A percentile compares a stretch with the other conserved stretches of the same genome.
These are phyloP conservation scores for Suhomyces tanzawaensis DNA, from an alignment of 805 yeast species.

Conservation along the genomic window DNA sequence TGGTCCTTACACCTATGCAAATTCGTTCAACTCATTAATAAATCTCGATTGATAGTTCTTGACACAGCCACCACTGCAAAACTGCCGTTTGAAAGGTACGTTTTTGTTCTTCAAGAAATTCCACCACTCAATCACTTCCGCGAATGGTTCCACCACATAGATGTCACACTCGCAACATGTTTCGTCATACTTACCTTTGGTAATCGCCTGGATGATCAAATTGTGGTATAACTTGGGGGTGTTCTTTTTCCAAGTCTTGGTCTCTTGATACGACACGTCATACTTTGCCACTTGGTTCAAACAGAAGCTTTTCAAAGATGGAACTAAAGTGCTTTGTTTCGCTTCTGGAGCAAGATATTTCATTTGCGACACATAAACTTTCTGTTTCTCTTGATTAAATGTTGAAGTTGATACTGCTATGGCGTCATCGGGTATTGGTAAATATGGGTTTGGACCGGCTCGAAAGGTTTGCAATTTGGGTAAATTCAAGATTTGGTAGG, in stretches of 20 bases:
- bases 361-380: constrained; percentile 24
- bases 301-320: constrained; percentile 48
- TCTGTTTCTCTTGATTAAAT: constrained; percentile 26
- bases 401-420: constrained; percentile 11
- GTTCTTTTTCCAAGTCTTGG: constrained; percentile 50
- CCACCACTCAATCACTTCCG: constrained; percentile 68
- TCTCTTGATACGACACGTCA: constrained; percentile 53
- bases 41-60: constrained; percentile 13
- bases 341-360: constrained; percentile 19
- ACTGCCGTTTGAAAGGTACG: constrained; percentile 53
- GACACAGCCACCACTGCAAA: constrained; percentile 53
- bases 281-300: constrained; percentile 50
- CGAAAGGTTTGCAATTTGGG: constrained; percentile 42
- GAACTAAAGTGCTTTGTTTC: constrained; percentile 24
- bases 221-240: constrained; percentile 46
- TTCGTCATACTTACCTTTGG: constrained; percentile 50
- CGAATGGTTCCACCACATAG: constrained; percentile 53
- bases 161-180: constrained; percentile 51
- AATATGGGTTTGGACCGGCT: constrained; percentile 54
- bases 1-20: constrained; percentile 32
- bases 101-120: constrained; percentile 49
- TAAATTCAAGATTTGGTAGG: constrained; percentile 51
- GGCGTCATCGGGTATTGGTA: constrained; percentile 26
- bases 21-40: constrained; percentile 2
- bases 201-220: constrained; percentile 50